Conservation (phyloP, 1,284 basidiomycete genomes). For the Amylostereum chailletii region DNA sequence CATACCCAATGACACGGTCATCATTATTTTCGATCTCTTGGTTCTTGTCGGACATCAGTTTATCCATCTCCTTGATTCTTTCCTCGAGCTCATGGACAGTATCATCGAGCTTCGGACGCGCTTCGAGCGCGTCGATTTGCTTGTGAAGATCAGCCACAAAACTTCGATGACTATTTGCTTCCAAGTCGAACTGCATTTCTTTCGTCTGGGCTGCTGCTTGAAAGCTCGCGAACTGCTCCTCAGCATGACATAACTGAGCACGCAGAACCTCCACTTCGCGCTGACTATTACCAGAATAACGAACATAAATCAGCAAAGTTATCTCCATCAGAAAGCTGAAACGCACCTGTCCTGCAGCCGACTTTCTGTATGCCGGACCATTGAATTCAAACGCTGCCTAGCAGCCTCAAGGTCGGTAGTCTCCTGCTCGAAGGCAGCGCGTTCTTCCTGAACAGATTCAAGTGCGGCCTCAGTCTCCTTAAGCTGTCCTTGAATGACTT, state of each 20-base stretch:
- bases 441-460: background rate
- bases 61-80: slow-evolving; percentile 65
- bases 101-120: slow-evolving; percentile 43
- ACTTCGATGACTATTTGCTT: slow-evolving; percentile 55
- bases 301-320: slow-evolving; percentile 5
- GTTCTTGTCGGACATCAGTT: slow-evolving; percentile 55
- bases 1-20: slow-evolving; percentile 69
- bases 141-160: slow-evolving; percentile 45
- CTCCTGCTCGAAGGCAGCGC: slow-evolving; percentile 35
- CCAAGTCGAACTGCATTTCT: slow-evolving; percentile 55
- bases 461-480: slow-evolving; percentile 37
- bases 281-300: slow-evolving; percentile 30
- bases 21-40: slow-evolving; percentile 78
- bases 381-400: slow-evolving; percentile 48
- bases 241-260: slow-evolving; percentile 37
- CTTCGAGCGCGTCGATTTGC: slow-evolving; percentile 44
- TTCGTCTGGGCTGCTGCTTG: slow-evolving; percentile 53
- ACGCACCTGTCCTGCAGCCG: slow-evolving; percentile 50
- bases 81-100: slow-evolving; percentile 54
- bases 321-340: slow-evolving; percentile 3
- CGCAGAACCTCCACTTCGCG: slow-evolving; percentile 32
- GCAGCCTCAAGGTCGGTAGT: slow-evolving; percentile 54
- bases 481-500: slow-evolving; percentile 12
- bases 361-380: slow-evolving; percentile 51
- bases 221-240: slow-evolving; percentile 34